Base-by-base conservation (phyloP, 192 early-diverging fungal species). In the Coemansia brasiliensis region DNA sequence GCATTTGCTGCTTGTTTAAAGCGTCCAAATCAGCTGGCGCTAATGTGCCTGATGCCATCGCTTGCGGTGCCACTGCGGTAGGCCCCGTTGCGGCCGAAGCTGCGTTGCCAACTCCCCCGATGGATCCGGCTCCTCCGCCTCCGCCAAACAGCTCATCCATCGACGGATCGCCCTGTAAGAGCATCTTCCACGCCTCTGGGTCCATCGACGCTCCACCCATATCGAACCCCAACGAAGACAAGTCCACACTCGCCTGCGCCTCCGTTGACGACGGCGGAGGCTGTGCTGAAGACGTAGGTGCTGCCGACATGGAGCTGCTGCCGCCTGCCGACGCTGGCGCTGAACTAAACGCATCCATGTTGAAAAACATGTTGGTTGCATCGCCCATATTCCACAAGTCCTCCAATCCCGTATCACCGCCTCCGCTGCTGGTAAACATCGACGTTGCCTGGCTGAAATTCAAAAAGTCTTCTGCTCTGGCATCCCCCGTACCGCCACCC, bases 321-420 rank as follows among this genome's bases (percentile, higher is more conserved):
- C 55, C 55, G 27, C 45, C 39, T 1, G 61, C 64, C 5, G 69
- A 53, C 1, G 39, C 41, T 0, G 75, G 69, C 13, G 75, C 69
- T 3, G 69, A 71, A 44, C 65, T 65, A 25, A 72, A 79, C n/a
- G 62, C 69, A 22, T 79, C 69, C 75, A 72, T 79, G 46, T 79
- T 72, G 69, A 72, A 72, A 40, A 65, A 79, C 48, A 68, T 59
- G 53, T 37, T 79, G 12, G 75, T 39, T 0, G 59, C 48, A n/a
- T 55, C 65, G 68, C 74, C 60, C 37, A 65, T 61, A 17, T 61
- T 59, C 74, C 74, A 70, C 35, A 77, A 38, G 17, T 70, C 67
- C 25, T 76, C 73, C 43, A 76, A 37, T 0, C 62, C 55, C 6
- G 37, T 17, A 20, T 52, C 62, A 27, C 32, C 43, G 38, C 44